These are phyloP conservation scores for Chlorophyllum brunneum DNA, from an alignment of 768 basidiomycete genomes.

Conservation along the genomic window DNA sequence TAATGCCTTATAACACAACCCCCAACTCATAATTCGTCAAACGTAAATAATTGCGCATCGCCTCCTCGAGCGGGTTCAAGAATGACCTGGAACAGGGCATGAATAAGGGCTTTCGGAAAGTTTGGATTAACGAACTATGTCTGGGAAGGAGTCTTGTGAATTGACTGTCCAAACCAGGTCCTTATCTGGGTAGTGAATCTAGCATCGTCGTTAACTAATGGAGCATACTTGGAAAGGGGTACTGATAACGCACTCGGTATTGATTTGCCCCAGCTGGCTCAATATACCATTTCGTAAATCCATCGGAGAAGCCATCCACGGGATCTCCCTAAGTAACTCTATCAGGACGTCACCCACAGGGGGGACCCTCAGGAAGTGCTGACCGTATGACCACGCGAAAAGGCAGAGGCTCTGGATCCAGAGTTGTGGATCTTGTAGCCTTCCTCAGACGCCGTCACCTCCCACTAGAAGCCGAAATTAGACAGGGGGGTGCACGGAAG, in stretches of 20 bases:
- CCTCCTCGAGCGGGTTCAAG: too few relatives aligned
- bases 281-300: slow-evolving; percentile 10
- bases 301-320: slow-evolving; percentile 4
- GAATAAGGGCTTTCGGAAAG: too few relatives aligned
- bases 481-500: too few relatives aligned
- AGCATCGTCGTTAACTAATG: neutral
- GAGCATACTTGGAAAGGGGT: too few relatives aligned
- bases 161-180: slow-evolving; percentile 6
- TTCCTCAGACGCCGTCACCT: neutral
- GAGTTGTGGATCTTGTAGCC: slow-evolving; percentile 7
- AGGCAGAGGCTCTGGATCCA: neutral
- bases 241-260: slow-evolving; percentile 6
- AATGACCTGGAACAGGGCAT: too few relatives aligned
- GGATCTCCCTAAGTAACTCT: neutral
- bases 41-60: too few relatives aligned
- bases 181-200: slow-evolving; percentile 10
- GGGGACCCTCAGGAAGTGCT: neutral
- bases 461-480: neutral
- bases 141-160: neutral
- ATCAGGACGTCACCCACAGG: neutral
- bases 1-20: too few relatives aligned
- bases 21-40: too few relatives aligned
- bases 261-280: neutral
- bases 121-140: neutral
- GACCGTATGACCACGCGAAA: neutral